A percentile compares a stretch with the other conserved stretches of the same genome.
Evolutionary conservation across 2,329 filamentous ascomycete genomes (phyloP).

Genomic region (Trichoderma guizhouense): DNA sequence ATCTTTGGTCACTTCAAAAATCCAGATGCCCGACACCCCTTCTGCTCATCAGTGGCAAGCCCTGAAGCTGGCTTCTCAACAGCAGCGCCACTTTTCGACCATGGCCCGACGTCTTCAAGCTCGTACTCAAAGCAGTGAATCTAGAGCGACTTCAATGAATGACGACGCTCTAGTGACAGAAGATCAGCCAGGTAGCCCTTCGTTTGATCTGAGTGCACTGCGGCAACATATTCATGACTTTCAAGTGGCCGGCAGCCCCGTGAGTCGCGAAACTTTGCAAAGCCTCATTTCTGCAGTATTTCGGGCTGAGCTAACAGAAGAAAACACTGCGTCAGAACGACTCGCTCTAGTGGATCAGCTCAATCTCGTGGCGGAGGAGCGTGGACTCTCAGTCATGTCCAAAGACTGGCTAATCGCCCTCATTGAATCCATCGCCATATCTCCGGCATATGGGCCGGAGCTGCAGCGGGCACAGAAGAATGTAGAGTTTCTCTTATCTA

Average conservation of each 20-base stretch:
- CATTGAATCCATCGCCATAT: slow-evolving; percentile 39
- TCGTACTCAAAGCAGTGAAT: background rate
- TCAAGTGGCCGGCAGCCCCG: slow-evolving; percentile 35
- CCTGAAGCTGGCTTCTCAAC: slow-evolving; percentile 33
- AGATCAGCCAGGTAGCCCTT: background rate
- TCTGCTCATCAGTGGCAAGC: slow-evolving; percentile 36
- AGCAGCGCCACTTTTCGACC: slow-evolving; percentile 36
- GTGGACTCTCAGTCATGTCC: slow-evolving; percentile 41
- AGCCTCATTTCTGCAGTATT: slow-evolving; percentile 41
- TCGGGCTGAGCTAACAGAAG: slow-evolving; percentile 20
- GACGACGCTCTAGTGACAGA: background rate
- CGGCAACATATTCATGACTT: slow-evolving; percentile 38
- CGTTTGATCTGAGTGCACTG: slow-evolving; percentile 23
- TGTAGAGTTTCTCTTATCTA: slow-evolving; percentile 43
- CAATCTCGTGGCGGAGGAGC: slow-evolving; percentile 44
- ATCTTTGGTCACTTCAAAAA: slow-evolving; percentile 29
- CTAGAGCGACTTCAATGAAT: background rate
- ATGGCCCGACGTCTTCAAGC: slow-evolving; percentile 26
- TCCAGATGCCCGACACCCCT: slow-evolving; percentile 32
- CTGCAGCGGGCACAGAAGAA: slow-evolving; percentile 42
- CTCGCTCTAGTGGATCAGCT: slow-evolving; percentile 42
- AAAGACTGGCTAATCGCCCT: slow-evolving; percentile 49
- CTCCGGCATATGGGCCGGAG: slow-evolving; percentile 30
- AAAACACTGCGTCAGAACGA: slow-evolving; percentile 29
- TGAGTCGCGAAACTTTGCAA: slow-evolving; percentile 36